Conservation (phyloP, 2,329 filamentous ascomycete species). For the Fusarium subglutinans region DNA sequence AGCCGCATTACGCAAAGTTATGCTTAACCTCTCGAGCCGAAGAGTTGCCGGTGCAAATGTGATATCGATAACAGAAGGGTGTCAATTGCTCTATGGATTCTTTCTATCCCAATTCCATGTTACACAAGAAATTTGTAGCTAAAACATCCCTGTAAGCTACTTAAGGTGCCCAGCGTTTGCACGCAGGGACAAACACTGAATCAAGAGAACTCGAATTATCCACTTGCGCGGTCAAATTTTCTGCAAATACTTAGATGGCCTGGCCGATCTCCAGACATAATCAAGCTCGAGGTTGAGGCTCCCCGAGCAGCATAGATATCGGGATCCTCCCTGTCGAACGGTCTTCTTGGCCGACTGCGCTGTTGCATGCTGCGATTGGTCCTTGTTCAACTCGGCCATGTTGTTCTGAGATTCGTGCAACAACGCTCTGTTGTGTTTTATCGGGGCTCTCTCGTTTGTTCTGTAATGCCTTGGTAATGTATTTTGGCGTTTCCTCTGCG, state of each 20-base stretch:
- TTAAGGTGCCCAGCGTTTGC: no score
- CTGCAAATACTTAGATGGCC: accelerated
- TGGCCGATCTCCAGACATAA: background rate
- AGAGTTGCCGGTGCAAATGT: no score
- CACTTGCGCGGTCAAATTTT: no score
- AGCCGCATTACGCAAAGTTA: background rate
- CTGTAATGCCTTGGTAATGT: no score
- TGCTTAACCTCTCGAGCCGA: background rate
- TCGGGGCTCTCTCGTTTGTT: accelerated
- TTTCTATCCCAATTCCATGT: background rate
- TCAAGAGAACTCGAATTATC: no score
- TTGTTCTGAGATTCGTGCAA: background rate
- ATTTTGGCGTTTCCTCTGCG: no score
- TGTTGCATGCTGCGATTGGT: background rate
- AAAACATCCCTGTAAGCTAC: no score
- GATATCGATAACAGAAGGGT: background rate
- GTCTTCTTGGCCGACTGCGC: background rate
- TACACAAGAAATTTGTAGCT: background rate
- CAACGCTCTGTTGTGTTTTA: background rate
- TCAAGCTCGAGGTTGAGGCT: accelerated
- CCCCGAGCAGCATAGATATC: background rate
- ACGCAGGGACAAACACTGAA: background rate
- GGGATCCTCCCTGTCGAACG: background rate
- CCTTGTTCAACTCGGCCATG: background rate
- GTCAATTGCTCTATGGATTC: background rate